Base-by-base conservation (phyloP, 371 early-diverging fungal species). In the Capillidium rhysosporum region DNA sequence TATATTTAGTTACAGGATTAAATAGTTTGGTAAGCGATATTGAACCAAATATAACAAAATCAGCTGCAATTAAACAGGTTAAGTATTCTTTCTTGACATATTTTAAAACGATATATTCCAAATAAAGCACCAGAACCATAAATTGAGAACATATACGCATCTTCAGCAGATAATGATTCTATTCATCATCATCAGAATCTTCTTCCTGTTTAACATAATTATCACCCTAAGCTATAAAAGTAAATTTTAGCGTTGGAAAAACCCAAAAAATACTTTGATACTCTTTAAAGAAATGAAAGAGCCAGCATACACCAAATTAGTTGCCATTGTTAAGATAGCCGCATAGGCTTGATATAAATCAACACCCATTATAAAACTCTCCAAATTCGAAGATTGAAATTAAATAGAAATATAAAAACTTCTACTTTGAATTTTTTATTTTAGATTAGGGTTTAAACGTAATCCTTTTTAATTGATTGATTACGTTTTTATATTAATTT, bases 91-190 rank as follows among this genome's bases (percentile, higher is more conserved):
- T 84, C 61, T 84, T 76, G 41, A 95, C 62, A 57, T 69, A 91
- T 56, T 79, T 76, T 74, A 90, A 85, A 25, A 89, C 65, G 46
- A 93, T 91, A 95, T 57, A 95, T 66, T 0, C 79, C 72, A 55
- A 92, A 82, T 2, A 95, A 67, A 9, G 82, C 84, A 20, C 63
- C 69, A 12, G 92, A 92, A 24, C 92, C 96, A 61, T 87, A 78
- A 25, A 93, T 63, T 9, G 96, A 93, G 61, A 91, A 90, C 84
- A 81, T 75, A 65, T 87, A 84, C 23, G 96, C 96, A 66, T 95
- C 96, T 58, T 82, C 75, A 2, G 86, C 62, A 2, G 84, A 76
- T 56, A 95, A 73, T 39, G 80, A 77, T 59, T 95, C 94, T 51
- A 67, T 18, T 76, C 76, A 40, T 76, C 75, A 7, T 71, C 68